Evolutionary conservation across 2,329 filamentous ascomycete genomes (phyloP), one percentile per base, ranked within the genome.

Genomic region (Tolypocladium guangdongense): DNA sequence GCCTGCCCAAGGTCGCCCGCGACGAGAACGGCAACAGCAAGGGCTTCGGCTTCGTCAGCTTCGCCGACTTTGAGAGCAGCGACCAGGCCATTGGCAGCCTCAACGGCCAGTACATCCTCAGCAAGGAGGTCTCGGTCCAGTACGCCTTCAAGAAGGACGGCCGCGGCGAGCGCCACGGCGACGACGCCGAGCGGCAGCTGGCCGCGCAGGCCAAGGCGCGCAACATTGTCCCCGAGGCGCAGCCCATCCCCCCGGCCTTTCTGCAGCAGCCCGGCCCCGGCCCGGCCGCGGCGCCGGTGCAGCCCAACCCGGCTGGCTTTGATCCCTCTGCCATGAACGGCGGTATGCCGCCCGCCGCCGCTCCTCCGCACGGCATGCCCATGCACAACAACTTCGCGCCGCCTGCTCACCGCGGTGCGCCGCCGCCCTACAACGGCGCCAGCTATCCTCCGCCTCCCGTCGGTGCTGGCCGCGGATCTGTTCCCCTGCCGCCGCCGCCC

Each of bases 101-200:
- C 87, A 88, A 96, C 68, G 90, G 90, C 51, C 91, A 97, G 73
- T 97, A 93, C 71, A 82, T 99, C 56, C 91, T 95, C 78, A 96
- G 93, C 77, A 96, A 96, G 74, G 88, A 96, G 70, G 87, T 97
- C 62, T 88, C 87, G 3, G 93, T 99, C 46, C 92, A 97, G 71
- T 99, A 97, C 70, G 93, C 93, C 39, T 97, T 96, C 80, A 99
- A 99, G 78, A 97, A 97, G 73, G 93, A 99, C 65, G 93, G 93
- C 61, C 96, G 96, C 74, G 92, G 92, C 62, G 92, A 97, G 73
- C 80, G 93, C 55, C 93, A 99, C 67, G 93, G 93, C 63, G 93
- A 99, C 68, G 82, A 90, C 62, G 93, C 93, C 33, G 93, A 99
- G 73, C 80, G 93, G 64, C 87, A 90, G 75, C 81, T 99, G 48